phyloP scores from a whole-genome alignment of 2,329 filamentous ascomycete species.

The Cryphonectria parasitica region DNA sequence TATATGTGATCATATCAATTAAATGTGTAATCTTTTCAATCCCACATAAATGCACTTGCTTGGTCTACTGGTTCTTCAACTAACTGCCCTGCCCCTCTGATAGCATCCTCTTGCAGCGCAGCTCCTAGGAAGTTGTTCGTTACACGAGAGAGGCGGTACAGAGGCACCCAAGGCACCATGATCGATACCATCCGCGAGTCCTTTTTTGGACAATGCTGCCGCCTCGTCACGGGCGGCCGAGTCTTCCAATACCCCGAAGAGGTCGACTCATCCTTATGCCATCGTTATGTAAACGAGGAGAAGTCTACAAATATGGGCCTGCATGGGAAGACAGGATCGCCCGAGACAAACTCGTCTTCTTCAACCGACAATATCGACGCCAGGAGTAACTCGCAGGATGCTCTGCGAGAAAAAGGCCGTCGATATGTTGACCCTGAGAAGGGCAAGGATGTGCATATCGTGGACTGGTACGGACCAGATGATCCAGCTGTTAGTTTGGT shows the following conservation, averaged over 20 bases:
- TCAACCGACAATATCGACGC: background rate
- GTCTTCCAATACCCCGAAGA: conserved; percentile 51
- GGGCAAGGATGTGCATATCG: conserved; percentile 51
- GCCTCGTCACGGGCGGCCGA: conserved; percentile 43
- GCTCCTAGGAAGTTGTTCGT: background rate
- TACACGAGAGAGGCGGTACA: background rate
- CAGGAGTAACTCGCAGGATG: background rate
- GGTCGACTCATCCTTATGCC: conserved; percentile 50
- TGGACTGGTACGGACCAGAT: conserved; percentile 54
- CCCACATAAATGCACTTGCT: background rate
- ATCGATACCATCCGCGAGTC: conserved; percentile 44
- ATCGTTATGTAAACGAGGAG: conserved; percentile 51
- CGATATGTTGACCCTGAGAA: conserved; percentile 52
- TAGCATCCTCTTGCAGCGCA: background rate
- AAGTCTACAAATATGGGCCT: conserved; percentile 53
- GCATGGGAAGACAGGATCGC: conserved; percentile 42
- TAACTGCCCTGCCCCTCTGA: background rate
- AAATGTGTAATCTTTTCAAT: background rate
- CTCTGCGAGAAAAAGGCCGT: background rate
- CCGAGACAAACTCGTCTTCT: background rate
- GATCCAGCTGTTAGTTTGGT: conserved; percentile 45
- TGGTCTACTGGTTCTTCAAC: background rate
- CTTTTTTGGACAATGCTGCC: conserved; percentile 43
- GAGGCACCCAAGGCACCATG: background rate
- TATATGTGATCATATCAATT: background rate